Percentiles rank a stretch among this genome's conserved stretches.
Evolutionary conservation across 2,329 filamentous ascomycete species (phyloP).

Genomic region (Verruconis gallopava): DNA sequence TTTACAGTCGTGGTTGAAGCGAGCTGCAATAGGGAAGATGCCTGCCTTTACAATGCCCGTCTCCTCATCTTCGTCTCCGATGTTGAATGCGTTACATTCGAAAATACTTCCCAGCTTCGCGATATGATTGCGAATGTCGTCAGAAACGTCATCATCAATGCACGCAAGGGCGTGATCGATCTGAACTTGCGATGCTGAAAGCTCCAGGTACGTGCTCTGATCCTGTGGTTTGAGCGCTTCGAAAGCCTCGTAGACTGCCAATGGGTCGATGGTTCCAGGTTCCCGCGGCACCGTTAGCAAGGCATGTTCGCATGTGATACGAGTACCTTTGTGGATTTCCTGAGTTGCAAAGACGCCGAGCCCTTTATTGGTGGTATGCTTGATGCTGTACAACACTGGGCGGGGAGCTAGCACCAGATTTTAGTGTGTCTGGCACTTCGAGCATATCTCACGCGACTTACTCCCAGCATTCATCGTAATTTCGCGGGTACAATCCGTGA

Average conservation of each 20-base stretch:
- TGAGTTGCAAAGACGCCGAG: slow-evolving; percentile 28
- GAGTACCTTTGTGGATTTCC: slow-evolving; percentile 24
- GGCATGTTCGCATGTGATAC: slow-evolving; percentile 17
- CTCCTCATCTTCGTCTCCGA: slow-evolving; percentile 6
- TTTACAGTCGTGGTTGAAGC: slow-evolving; percentile 8
- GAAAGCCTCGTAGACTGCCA: slow-evolving; percentile 7
- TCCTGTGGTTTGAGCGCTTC: neutral
- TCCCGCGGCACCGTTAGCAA: slow-evolving; percentile 3
- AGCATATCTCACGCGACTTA: too few relatives aligned
- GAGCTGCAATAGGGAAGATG: slow-evolving; percentile 6
- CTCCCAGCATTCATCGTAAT: too few relatives aligned
- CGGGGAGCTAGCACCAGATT: too few relatives aligned
- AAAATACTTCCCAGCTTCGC: slow-evolving; percentile 3
- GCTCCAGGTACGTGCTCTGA: slow-evolving; percentile 1
- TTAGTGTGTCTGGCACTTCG: too few relatives aligned
- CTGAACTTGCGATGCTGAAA: slow-evolving; percentile 5
- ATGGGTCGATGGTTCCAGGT: slow-evolving; percentile 7
- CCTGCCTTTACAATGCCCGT: slow-evolving; percentile 2
- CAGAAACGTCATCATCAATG: slow-evolving; percentile 8
- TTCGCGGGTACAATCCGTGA: too few relatives aligned
- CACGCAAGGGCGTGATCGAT: slow-evolving; percentile 3
- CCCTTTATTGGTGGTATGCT: slow-evolving; percentile 24
- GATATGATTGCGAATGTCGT: slow-evolving; percentile 3
- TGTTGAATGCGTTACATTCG: slow-evolving; percentile 6
- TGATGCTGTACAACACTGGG: slow-evolving; percentile 6